Evolutionary conservation across 228 moss, liverwort and hornwort genomes (phyloP).

Genomic region (Sphagnum magellanicum): DNA sequence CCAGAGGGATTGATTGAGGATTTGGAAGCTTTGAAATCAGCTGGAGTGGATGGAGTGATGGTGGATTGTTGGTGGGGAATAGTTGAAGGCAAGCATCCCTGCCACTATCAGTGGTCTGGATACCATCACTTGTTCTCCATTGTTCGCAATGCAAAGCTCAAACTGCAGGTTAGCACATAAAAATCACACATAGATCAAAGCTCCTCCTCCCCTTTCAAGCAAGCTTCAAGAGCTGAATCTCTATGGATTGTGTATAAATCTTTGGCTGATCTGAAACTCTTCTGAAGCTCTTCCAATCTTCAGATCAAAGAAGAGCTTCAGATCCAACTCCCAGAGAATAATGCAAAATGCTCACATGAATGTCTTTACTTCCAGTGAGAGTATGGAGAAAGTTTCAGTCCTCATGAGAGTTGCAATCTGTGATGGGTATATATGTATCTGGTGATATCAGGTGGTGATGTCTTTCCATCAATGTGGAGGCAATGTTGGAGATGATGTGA

Average conservation of each 20-base stretch:
- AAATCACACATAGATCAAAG: background rate
- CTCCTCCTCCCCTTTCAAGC: no score
- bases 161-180: slow-evolving; percentile 52
- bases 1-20: slow-evolving; percentile 42
- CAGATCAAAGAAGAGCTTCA: no score
- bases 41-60: slow-evolving; percentile 85
- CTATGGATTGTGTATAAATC: no score
- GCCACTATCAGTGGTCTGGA: slow-evolving; percentile 64
- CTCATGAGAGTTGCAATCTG: no score
- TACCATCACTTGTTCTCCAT: slow-evolving; percentile 55
- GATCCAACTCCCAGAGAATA: no score
- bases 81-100: slow-evolving; percentile 65
- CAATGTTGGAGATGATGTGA: slow-evolving; percentile 78
- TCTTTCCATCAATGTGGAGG: slow-evolving; percentile 95
- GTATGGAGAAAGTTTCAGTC: no score
- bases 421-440: no score
- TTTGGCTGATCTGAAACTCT: no score
- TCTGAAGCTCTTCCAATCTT: no score
- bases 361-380: no score
- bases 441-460: slow-evolving; percentile 61
- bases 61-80: slow-evolving; percentile 97
- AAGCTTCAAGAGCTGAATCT: no score
- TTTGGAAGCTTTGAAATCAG: slow-evolving; percentile 52
- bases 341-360: no score
- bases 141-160: slow-evolving; percentile 55